Evolutionary conservation across 2,329 filamentous ascomycete genomes (phyloP).

Genomic region (Microdochium bolleyi): DNA sequence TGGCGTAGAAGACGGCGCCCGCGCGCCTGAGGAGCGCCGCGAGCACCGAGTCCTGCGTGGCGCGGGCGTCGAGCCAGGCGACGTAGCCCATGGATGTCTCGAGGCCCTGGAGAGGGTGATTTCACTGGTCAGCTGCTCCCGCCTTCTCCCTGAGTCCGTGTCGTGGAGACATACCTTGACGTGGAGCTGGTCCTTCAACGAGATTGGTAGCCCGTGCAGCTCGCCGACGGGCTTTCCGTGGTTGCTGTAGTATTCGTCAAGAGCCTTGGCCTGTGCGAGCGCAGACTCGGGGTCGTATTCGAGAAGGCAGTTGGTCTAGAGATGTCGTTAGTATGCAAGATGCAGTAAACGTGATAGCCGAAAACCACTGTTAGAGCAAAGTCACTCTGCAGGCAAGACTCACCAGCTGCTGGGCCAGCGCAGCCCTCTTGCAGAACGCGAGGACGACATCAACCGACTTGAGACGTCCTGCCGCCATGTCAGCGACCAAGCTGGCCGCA

Average conservation of each 20-base stretch:
- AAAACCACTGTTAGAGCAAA: slow-evolving; percentile 1
- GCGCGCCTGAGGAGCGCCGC: slow-evolving; percentile 31
- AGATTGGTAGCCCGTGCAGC: slow-evolving; percentile 57
- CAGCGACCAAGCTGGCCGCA: neutral
- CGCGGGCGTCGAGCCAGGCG: slow-evolving; percentile 51
- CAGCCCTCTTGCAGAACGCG: slow-evolving; percentile 29
- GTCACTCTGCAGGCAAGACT: neutral
- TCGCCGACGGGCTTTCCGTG: slow-evolving; percentile 46
- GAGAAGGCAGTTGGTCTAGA: slow-evolving; percentile 39
- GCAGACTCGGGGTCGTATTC: slow-evolving; percentile 49
- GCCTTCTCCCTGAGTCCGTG: too few relatives aligned
- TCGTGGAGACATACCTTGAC: slow-evolving; percentile 25
- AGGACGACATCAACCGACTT: slow-evolving; percentile 24
- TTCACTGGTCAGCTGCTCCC: neutral
- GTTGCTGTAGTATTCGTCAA: slow-evolving; percentile 41
- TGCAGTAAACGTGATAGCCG: too few relatives aligned
- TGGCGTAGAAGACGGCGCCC: slow-evolving; percentile 48
- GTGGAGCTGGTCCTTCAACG: slow-evolving; percentile 66
- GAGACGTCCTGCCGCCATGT: slow-evolving; percentile 8
- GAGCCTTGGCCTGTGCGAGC: slow-evolving; percentile 33
- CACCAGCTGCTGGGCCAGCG: slow-evolving; percentile 27
- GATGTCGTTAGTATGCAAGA: too few relatives aligned
- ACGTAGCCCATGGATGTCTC: slow-evolving; percentile 58
- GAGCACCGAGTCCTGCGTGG: slow-evolving; percentile 29
- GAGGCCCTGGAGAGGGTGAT: slow-evolving; percentile 27